A percentile compares a stretch with the other conserved stretches of the same genome.
phyloP scores from a whole-genome alignment of 2,329 filamentous ascomycete species.

The Diaporthe vaccinii region DNA sequence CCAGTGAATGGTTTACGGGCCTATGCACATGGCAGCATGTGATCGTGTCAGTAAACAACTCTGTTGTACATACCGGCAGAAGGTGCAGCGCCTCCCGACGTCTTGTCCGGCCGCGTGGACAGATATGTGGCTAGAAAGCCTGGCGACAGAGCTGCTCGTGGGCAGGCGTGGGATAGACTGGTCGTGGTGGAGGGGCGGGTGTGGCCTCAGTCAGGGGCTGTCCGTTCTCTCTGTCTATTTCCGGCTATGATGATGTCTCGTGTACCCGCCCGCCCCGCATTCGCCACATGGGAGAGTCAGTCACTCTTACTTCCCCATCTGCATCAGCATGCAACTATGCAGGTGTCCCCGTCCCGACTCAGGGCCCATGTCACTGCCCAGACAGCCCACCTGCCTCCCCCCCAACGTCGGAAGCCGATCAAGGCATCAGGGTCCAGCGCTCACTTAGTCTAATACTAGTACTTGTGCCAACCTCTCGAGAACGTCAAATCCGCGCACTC shows the following conservation, averaged over 20 bases:
- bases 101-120: not conserved
- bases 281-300: conserved; percentile 26
- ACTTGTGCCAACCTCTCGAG: not conserved
- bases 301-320: conserved; percentile 27
- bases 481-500: conserved; percentile 3
- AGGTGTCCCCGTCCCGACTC: not conserved
- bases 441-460: not conserved
- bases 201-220: not conserved
- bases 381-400: conserved; percentile 13
- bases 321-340: not conserved
- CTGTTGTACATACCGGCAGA: not conserved
- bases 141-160: not conserved
- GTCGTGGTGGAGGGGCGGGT: conserved; percentile 3
- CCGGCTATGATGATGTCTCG: conserved; percentile 10
- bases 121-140: not conserved
- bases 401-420: not conserved
- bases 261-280: conserved; percentile 33
- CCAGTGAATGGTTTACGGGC: not conserved
- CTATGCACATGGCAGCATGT: not conserved
- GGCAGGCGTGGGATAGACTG: not conserved
- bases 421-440: conserved; percentile 19
- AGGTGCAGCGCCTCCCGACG: not conserved
- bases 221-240: not conserved
- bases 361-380: conserved; percentile 17
- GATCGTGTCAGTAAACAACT: not conserved